These are phyloP conservation scores for Blastomyces emzantsi DNA, from an alignment of 2,329 filamentous ascomycete species.

Conservation along the genomic window DNA sequence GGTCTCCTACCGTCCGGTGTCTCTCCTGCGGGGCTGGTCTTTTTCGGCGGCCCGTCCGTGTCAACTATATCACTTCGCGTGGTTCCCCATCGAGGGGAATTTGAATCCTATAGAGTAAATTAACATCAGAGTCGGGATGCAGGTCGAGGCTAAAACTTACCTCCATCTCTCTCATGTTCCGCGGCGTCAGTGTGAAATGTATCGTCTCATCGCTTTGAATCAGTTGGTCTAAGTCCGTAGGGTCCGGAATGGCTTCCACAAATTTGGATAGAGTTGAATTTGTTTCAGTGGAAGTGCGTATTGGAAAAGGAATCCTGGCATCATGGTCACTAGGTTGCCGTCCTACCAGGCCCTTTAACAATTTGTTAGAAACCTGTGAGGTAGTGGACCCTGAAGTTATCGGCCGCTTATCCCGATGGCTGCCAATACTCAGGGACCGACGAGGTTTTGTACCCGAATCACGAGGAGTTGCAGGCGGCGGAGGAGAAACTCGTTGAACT, in stretches of 20 bases:
- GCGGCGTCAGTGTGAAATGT: slow-evolving; percentile 71
- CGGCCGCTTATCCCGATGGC: slow-evolving; percentile 31
- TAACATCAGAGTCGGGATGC: slow-evolving; percentile 6
- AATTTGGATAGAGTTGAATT: slow-evolving; percentile 19
- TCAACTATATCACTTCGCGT: slow-evolving; percentile 29
- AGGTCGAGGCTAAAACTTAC: slow-evolving; percentile 39
- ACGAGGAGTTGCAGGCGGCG: slow-evolving; percentile 24
- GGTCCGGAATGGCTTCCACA: slow-evolving; percentile 31
- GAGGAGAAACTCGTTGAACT: slow-evolving; percentile 32
- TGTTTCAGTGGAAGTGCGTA: slow-evolving; percentile 32
- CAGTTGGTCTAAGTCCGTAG: slow-evolving; percentile 65
- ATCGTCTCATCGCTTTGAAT: slow-evolving; percentile 77
- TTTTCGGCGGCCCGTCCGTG: slow-evolving; percentile 32
- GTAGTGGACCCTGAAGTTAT: slow-evolving; percentile 33
- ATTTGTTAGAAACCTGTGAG: slow-evolving; percentile 33
- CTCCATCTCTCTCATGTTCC: slow-evolving; percentile 67
- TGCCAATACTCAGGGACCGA: slow-evolving; percentile 34
- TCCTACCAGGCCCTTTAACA: slow-evolving; percentile 36
- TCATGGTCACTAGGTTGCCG: slow-evolving; percentile 24
- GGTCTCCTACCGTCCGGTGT: slow-evolving; percentile 17
- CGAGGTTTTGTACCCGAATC: slow-evolving; percentile 25
- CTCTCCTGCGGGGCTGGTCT: slow-evolving; percentile 27
- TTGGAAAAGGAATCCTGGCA: slow-evolving; percentile 19
- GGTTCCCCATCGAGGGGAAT: slow-evolving; percentile 26
- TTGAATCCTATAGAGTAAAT: slow-evolving; percentile 23